Base-by-base conservation (phyloP, 768 basidiomycete genomes). In the Tylopilus sp. region DNA sequence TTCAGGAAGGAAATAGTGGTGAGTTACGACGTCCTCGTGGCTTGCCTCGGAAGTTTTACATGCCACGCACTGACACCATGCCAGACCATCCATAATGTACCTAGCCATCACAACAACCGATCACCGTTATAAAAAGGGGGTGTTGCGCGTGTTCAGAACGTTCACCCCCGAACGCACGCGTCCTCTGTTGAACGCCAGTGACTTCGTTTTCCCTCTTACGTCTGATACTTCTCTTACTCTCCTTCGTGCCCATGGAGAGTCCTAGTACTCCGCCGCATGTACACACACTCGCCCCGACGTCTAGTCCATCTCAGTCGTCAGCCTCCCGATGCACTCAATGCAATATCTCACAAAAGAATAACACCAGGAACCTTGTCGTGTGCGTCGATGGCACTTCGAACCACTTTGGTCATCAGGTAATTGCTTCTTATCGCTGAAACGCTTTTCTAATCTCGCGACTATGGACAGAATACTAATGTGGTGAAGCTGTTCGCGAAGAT, bases 401-500 rank as follows among this genome's bases (percentile, higher is more conserved):
- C 31, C 31, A 47, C 12, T 61, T 63, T 21, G 62, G 62, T 13
- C 48, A 51, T 3, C 60, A 60, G 31, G 62, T 61, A 41, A 36
- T n/a, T 20, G 11, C n/a, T 23, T 20, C 6, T 2, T 17, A 8
- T 25, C 15, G 20, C 28, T 38, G 8, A 11, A 4, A 2, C 3
- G 28, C 4, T 22, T 39, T 47, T 20, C 21, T 11, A 31, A 12
- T 31, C 50, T 63, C 15, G 61, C 35, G 9, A 30, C 17, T 18
- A n/a, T 30, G 26, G 23, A 8, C 48, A 75, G 73, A 71, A 71
- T 40, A 71, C 70, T 45, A 70, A 73, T 31, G 59, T 74, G 18
- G 58, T 73, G 20, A 69, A 72, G 42, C 42, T 73, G 3, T 71
- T 71, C 41, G 57, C 55, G 30, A 62, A 58, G 9, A 48, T 73